phyloP scores from a whole-genome alignment of 1,284 basidiomycete species.

The Ganoderma multipileum region DNA sequence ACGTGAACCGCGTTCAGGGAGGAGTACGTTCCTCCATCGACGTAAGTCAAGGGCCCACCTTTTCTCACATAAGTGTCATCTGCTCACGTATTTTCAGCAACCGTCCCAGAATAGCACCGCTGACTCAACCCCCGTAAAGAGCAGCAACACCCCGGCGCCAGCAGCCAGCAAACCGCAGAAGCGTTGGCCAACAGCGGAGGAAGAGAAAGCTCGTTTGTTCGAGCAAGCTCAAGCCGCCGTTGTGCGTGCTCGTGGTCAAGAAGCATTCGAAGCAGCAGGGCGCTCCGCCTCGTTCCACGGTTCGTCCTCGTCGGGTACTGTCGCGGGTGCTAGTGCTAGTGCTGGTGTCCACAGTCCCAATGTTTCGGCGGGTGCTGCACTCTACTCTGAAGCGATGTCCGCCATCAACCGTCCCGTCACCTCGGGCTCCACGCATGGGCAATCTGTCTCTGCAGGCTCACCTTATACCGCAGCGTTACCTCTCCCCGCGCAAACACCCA shows the following conservation, averaged over 20 bases:
- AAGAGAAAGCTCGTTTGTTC: constrained; percentile 75
- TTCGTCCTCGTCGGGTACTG: constrained; percentile 10
- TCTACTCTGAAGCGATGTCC: constrained; percentile 54
- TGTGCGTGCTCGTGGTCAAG: constrained; percentile 21
- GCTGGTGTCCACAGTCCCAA: background rate
- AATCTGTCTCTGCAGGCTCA: background rate
- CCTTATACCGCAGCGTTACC: constrained; percentile 4
- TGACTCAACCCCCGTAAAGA: constrained; percentile 15
- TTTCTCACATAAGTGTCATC: background rate
- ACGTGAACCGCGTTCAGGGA: constrained; percentile 65
- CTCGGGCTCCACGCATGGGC: background rate
- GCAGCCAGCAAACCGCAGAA: constrained; percentile 21
- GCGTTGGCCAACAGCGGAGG: constrained; percentile 70
- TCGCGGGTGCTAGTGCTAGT: too few relatives aligned
- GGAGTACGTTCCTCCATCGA: constrained; percentile 29
- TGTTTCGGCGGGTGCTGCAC: constrained; percentile 49
- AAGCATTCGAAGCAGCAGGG: constrained; percentile 11
- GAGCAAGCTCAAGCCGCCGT: constrained; percentile 70
- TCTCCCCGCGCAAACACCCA: background rate
- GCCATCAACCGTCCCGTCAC: constrained; percentile 41
- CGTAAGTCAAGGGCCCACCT: constrained; percentile 7
- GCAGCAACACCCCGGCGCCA: constrained; percentile 11
- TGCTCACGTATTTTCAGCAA: background rate
- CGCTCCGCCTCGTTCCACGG: background rate
- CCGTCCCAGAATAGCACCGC: constrained; percentile 3